Base-by-base conservation (phyloP, 805 yeast genomes). In the Zygoascus bituminiphila region DNA sequence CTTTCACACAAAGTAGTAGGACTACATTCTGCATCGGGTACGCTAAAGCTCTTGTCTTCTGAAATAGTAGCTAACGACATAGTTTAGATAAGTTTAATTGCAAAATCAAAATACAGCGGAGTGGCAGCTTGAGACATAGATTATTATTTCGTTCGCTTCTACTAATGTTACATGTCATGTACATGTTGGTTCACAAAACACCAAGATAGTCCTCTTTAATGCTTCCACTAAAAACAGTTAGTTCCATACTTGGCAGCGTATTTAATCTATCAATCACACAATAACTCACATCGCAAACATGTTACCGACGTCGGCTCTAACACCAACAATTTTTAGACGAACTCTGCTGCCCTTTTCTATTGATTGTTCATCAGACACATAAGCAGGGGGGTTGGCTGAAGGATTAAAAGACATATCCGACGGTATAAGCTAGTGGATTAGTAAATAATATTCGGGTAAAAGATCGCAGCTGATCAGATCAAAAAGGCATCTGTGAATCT, bases 191-290 rank as follows among this genome's bases (percentile, higher is more conserved):
- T 42, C 61, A 79, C 51, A 79, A 65, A 26, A 95, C 94, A 47
- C 98, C 98, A 68, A 93, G 75, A 66, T 88, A 93, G 71, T 93
- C 99, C 70, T 93, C 98, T 67, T 91, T 93, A 62, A 93, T 91
- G 67, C 95, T 85, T 44, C 98, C 99, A 63, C 66, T 64, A 45
- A 43, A 46, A 51, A 8, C 35, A 23, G 40, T 36, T 36, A 36
- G 40, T 36, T 12, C 3, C 20, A 12, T 17, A 10, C 15, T 15
- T 29, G 10, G 10, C 7, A 25, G 10, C 29, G 10, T 8, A 25
- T 25, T 15, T 17, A 5, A 23, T 37, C 25, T 4, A 22, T 9
- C 15, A 22, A 21, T 14, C 20, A 12, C 22, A 26, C 17, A 46
- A 25, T 4, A 29, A 56, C 65, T 52, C 50, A 63, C 66, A 93